These are phyloP conservation scores for Wallacemonas collosoma DNA, from an alignment of 208 protist genomes.

Conservation along the genomic window DNA sequence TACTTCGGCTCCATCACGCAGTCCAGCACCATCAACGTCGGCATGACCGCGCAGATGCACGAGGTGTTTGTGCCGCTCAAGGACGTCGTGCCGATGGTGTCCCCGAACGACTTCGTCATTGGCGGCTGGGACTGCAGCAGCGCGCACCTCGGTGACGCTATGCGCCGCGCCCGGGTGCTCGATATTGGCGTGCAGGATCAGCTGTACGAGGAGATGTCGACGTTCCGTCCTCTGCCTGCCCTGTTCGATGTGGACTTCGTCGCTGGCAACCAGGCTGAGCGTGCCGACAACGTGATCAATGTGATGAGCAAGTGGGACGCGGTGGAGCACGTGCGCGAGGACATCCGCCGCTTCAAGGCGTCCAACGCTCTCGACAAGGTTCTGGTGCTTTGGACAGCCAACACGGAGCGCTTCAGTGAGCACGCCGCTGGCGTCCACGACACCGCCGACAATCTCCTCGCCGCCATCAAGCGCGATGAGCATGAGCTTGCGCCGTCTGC, in stretches of 20 bases:
- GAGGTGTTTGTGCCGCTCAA: slow-evolving; percentile 95
- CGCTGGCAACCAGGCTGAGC: slow-evolving; percentile 97
- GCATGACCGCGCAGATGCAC: slow-evolving; percentile 82
- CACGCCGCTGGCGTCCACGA: slow-evolving; percentile 94
- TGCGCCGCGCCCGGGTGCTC: slow-evolving; percentile 95
- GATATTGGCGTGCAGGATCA: slow-evolving; percentile 93
- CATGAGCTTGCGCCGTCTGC: slow-evolving; percentile 95
- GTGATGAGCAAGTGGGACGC: slow-evolving; percentile 91
- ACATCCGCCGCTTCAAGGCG: slow-evolving; percentile 94
- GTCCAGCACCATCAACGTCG: slow-evolving; percentile 95
- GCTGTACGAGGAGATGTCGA: slow-evolving; percentile 85
- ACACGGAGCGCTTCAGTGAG: slow-evolving; percentile 97
- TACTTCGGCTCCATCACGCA: slow-evolving; percentile 98
- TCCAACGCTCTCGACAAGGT: slow-evolving; percentile 95
- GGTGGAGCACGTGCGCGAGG: slow-evolving; percentile 92
- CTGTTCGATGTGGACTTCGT: slow-evolving; percentile 98
- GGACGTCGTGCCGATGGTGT: slow-evolving; percentile 96
- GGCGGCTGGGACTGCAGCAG: slow-evolving; percentile 98
- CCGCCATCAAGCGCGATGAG: slow-evolving; percentile 86
- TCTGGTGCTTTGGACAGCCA: slow-evolving; percentile 98
- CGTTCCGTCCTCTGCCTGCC: slow-evolving; percentile 93
- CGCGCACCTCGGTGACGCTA: slow-evolving; percentile 94
- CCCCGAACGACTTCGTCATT: slow-evolving; percentile 97
- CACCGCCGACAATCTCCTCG: slow-evolving; percentile 95
- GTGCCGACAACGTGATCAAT: slow-evolving; percentile 96